Evolutionary conservation across 805 yeast species (phyloP), one percentile per base, ranked within the genome.

Genomic region (Helenozyma baotianmanensis): DNA sequence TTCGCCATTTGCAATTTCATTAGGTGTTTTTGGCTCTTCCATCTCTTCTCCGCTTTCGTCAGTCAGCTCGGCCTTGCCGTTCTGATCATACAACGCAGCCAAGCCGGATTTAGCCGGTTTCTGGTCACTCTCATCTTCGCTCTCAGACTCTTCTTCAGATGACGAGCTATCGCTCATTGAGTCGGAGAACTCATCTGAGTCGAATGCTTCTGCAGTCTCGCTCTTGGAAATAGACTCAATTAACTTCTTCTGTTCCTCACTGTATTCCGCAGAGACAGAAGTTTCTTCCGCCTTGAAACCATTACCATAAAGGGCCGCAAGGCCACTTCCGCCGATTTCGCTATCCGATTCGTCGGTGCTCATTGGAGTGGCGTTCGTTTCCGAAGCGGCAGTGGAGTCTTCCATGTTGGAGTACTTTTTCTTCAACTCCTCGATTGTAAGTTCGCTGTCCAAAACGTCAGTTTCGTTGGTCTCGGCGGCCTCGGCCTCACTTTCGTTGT

Each of bases 391-490:
- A 2, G 32, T 18, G 10, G 24, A 16, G 9, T 25, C 36, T 16
- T 64, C 58, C 36, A 78, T 37, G 23, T 62, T 52, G 14, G 76
- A 69, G 47, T 82, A 78, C 54, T 82, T 79, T 40, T 66, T 63
- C 27, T 64, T 61, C 43, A 79, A 65, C 48, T 76, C 74, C 26
- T 77, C 82, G 2, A 78, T 66, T 1, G 80, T 59, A 25, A 80
- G 57, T 17, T 68, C 58, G 42, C 63, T 64, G 42, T 78, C 85
- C 27, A 64, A 68, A 5, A 52, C 55, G 18, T 43, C 58, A 23
- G 45, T 35, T 14, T 42, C 42, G 11, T 39, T 40, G 6, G 28
- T 22, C 5, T 34, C 30, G 10, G 27, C 38, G 1, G 33, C 44
- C 18, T 49, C 58, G 21, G 53, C 56, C 5, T 45, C 55, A 19